Evolutionary conservation across 176 grass and related monocot species (phyloP).

Genomic region (Musa troglodytarum): DNA sequence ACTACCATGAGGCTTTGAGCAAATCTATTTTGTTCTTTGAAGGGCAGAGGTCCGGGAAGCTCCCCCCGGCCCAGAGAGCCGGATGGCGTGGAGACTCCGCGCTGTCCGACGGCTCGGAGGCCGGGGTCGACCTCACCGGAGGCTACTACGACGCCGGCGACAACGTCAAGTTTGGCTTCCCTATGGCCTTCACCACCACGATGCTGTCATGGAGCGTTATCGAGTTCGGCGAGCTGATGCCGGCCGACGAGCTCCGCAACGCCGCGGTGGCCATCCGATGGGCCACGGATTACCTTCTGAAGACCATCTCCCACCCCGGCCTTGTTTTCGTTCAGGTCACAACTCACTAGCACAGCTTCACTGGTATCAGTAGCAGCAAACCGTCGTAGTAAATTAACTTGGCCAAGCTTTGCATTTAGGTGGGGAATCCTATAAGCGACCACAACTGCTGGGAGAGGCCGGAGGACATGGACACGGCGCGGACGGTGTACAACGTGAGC

Average conservation of each 20-base stretch:
- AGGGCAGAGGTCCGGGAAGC: slow-evolving; percentile 65
- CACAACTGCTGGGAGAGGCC: slow-evolving; percentile 85
- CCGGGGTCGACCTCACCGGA: slow-evolving; percentile 59
- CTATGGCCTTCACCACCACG: slow-evolving; percentile 87
- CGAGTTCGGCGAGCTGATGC: slow-evolving; percentile 76
- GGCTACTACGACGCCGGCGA: slow-evolving; percentile 95
- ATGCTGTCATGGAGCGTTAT: slow-evolving; percentile 84
- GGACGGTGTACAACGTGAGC: slow-evolving; percentile 85
- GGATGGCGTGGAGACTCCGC: slow-evolving; percentile 70
- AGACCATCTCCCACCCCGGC: slow-evolving; percentile 63
- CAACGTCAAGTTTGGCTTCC: slow-evolving; percentile 95
- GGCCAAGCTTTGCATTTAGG: slow-evolving; percentile 23
- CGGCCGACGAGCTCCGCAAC: slow-evolving; percentile 37
- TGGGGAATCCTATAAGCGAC: slow-evolving; percentile 70
- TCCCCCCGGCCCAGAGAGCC: slow-evolving; percentile 47
- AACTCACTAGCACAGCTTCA: background rate
- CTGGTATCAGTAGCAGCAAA: background rate
- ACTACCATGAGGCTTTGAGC: slow-evolving; percentile 65
- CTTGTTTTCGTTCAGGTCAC: slow-evolving; percentile 72
- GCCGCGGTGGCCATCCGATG: slow-evolving; percentile 56
- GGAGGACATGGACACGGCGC: slow-evolving; percentile 86
- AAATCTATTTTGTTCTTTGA: slow-evolving; percentile 94
- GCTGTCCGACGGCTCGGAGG: slow-evolving; percentile 43
- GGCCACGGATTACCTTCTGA: slow-evolving; percentile 87
- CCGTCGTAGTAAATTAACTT: background rate